phyloP scores from a whole-genome alignment of 352 stramenopile genomes.

The Saprolegnia parasitica region DNA sequence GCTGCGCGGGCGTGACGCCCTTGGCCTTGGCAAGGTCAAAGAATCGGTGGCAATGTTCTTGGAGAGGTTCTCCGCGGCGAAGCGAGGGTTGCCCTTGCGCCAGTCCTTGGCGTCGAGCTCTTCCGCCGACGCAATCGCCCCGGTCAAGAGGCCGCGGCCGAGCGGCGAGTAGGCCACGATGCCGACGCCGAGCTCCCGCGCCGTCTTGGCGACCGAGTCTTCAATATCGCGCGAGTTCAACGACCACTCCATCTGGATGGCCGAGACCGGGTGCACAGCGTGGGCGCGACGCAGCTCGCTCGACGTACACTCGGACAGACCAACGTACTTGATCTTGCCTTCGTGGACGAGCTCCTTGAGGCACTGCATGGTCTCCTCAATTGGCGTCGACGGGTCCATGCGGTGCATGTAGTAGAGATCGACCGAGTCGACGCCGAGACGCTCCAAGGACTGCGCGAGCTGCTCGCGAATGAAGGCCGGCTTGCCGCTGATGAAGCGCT shows the following conservation, averaged over 20 bases:
- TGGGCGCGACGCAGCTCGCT: conserved; percentile 31
- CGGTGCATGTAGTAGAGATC: conserved; percentile 70
- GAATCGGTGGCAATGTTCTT: conserved; percentile 19
- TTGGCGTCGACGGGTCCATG: conserved; percentile 50
- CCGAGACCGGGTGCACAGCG: conserved; percentile 32
- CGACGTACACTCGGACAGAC: conserved; percentile 30
- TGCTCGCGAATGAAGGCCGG: conserved; percentile 60
- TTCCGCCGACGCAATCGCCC: conserved; percentile 9
- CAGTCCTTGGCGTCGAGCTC: conserved; percentile 14
- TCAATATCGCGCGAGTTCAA: conserved; percentile 22
- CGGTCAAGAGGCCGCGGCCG: conserved; percentile 25
- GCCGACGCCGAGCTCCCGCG: conserved; percentile 29
- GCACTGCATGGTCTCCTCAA: conserved; percentile 54
- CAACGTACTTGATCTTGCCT: conserved; percentile 33
- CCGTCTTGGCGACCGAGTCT: conserved; percentile 24
- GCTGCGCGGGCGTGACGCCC: conserved; percentile 31
- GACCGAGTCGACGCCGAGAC: conserved; percentile 51
- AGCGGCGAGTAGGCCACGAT: conserved; percentile 32
- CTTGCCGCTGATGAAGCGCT: conserved; percentile 41
- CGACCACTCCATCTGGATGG: conserved; percentile 34
- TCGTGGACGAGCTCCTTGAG: conserved; percentile 32
- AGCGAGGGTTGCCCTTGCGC: conserved; percentile 10
- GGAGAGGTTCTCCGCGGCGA: background rate
- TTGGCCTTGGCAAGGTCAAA: conserved; percentile 30
- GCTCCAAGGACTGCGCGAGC: conserved; percentile 53